Conservation (phyloP, 345 rosid genomes). For the Dipteronia sinensis region DNA sequence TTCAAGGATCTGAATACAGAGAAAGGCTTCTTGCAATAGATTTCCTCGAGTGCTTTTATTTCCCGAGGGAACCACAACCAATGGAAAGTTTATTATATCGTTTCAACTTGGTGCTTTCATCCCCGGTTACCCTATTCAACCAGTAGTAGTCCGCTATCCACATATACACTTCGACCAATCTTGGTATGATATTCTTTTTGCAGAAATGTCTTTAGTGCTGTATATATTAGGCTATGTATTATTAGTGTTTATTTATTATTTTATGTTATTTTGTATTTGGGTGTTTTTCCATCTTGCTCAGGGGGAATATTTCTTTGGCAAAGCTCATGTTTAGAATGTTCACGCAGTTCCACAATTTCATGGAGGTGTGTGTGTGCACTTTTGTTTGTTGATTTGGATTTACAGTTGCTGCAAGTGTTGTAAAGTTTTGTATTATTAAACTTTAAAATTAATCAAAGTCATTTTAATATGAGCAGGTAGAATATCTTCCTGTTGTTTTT, state of each 20-base stretch:
- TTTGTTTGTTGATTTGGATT: constrained; percentile 3
- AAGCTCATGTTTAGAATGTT: constrained; percentile 97
- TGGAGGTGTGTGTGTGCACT: constrained; percentile 69
- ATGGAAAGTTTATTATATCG: constrained; percentile 78
- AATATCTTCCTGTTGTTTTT: constrained; percentile 80
- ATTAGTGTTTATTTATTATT: not conserved
- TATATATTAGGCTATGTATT: constrained; percentile 9
- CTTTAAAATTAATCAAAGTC: constrained; percentile 10
- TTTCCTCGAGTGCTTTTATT: constrained; percentile 87
- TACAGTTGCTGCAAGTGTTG: constrained; percentile 3
- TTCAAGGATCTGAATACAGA: constrained; percentile 98
- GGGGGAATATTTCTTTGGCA: constrained; percentile 75
- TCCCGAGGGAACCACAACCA: constrained; percentile 99
- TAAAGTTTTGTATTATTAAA: not conserved
- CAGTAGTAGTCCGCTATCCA: constrained; percentile 88
- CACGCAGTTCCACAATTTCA: constrained; percentile 96
- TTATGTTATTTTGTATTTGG: not conserved
- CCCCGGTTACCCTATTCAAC: constrained; percentile 84
- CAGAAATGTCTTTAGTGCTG: constrained; percentile 7
- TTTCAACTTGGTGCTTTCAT: constrained; percentile 98
- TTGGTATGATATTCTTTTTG: constrained; percentile 56
- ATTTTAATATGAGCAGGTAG: constrained; percentile 58
- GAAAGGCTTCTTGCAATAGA: constrained; percentile 80
- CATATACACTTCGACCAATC: constrained; percentile 98
- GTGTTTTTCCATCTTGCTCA: constrained; percentile 30